phyloP scores from a whole-genome alignment of 768 basidiomycete species.

The Holtermannia corniformis region DNA sequence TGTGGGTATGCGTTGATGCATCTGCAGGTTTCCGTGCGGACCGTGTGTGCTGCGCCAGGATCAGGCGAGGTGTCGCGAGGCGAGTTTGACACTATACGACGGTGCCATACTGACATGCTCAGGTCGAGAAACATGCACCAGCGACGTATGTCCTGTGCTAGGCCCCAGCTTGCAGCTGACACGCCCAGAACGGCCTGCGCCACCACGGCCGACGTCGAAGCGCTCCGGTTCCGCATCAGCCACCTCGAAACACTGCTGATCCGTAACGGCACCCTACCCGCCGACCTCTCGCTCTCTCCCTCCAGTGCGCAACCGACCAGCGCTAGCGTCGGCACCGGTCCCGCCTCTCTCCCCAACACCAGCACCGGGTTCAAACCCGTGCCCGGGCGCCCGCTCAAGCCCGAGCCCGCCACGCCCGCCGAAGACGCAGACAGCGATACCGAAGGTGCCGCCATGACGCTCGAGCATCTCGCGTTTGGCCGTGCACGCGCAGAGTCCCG shows the following conservation, averaged over 20 bases:
- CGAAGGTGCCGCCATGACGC: constrained; percentile 37
- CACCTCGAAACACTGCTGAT: constrained; percentile 34
- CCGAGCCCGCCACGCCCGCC: constrained; percentile 2
- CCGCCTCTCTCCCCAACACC: background rate
- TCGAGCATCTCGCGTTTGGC: constrained; percentile 41
- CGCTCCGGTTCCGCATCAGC: constrained; percentile 31
- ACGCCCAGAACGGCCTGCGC: constrained; percentile 14
- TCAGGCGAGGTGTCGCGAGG: constrained; percentile 37
- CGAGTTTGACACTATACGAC: constrained; percentile 1
- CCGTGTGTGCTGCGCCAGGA: constrained; percentile 37
- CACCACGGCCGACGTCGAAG: constrained; percentile 30
- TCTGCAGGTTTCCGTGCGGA: constrained; percentile 3
- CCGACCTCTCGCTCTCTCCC: constrained; percentile 32
- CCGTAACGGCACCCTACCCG: constrained; percentile 25
- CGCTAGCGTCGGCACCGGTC: constrained; percentile 1
- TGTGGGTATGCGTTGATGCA: background rate
- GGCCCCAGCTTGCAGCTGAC: background rate
- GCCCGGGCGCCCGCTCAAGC: background rate
- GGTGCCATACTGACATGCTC: background rate
- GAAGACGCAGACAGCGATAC: constrained; percentile 33
- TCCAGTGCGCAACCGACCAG: constrained; percentile 6
- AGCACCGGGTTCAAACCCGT: background rate
- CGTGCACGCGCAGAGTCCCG: constrained; percentile 2
- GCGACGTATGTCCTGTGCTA: constrained; percentile 7
- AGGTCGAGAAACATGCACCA: constrained; percentile 27